Percentiles rank a stretch among this genome's conserved stretches.
Conservation (phyloP, 495 filamentous ascomycete genomes). For the Neurospora intermedia region DNA sequence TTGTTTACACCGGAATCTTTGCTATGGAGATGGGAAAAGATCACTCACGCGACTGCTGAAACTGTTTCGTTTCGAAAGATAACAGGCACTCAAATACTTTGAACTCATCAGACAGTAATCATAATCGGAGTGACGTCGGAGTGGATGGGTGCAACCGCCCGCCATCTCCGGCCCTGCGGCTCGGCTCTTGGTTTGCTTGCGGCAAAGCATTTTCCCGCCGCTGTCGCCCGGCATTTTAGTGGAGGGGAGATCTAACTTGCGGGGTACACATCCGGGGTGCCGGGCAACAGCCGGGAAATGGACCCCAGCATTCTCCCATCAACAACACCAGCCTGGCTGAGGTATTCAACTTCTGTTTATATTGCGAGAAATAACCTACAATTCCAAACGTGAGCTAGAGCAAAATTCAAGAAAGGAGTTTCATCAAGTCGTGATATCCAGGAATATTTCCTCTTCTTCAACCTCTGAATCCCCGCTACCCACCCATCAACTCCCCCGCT, state of each 20-base stretch:
- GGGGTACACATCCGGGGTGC: not conserved
- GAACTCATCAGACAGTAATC: not conserved
- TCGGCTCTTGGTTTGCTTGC: not conserved
- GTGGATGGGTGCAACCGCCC: not conserved
- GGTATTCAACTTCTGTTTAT: not conserved
- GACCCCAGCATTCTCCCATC: not conserved
- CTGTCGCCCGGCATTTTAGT: not conserved
- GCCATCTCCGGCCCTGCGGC: not conserved
- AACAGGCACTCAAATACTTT: not conserved
- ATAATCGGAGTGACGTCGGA: not conserved
- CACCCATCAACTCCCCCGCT: not conserved
- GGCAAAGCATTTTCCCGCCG: not conserved
- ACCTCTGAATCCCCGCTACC: not conserved
- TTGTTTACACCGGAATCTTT: not conserved
- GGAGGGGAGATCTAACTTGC: not conserved
- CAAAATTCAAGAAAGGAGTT: not conserved
- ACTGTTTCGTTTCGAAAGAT: not conserved
- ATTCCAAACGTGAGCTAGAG: not conserved
- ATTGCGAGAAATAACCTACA: not conserved
- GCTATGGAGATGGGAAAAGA: not conserved
- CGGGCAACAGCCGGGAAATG: not conserved
- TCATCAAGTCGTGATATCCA: not conserved
- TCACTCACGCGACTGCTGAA: not conserved
- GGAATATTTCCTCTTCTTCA: not conserved
- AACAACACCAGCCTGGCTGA: not conserved